Percentiles rank a stretch among this genome's conserved stretches.
Conservation (phyloP, 768 basidiomycete species). For the Tricholoma sp. region DNA sequence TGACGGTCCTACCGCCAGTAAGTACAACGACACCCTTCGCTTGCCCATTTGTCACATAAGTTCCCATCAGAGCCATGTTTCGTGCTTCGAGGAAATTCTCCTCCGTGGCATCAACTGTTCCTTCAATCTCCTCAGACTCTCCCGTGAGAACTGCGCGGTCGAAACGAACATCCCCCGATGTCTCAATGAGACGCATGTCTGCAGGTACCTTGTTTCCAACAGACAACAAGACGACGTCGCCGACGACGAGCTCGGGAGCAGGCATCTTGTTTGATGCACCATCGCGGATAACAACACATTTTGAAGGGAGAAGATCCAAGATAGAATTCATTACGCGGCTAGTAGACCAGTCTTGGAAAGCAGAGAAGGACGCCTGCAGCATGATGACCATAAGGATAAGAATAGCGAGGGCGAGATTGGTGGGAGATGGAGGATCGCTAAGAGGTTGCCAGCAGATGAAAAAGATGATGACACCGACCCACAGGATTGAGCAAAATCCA, state of each 20-base stretch:
- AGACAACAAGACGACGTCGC: conserved; percentile 13
- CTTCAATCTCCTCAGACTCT: conserved; percentile 43
- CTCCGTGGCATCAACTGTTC: conserved; percentile 39
- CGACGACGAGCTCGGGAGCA: conserved; percentile 11
- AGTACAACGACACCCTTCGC: conserved; percentile 38
- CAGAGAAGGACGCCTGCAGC: conserved; percentile 11
- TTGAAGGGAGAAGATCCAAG: conserved; percentile 14
- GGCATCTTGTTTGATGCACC: conserved; percentile 11
- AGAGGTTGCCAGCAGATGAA: conserved; percentile 15
- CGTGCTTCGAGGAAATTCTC: conserved; percentile 44
- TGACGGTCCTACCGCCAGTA: conserved; percentile 38
- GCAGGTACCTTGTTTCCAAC: conserved; percentile 17
- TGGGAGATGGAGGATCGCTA: conserved; percentile 9
- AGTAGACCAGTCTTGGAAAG: conserved; percentile 15
- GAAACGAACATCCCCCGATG: conserved; percentile 46
- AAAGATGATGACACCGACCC: conserved; percentile 14
- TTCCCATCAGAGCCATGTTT: conserved; percentile 45
- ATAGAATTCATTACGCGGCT: conserved; percentile 17
- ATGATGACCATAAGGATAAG: conserved; percentile 11
- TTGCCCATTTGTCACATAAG: conserved; percentile 36
- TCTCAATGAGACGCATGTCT: conserved; percentile 50
- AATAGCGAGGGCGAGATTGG: conserved; percentile 16
- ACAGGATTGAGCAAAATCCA: conserved; percentile 18
- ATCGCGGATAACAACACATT: conserved; percentile 14
- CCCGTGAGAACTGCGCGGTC: conserved; percentile 53